Conservation (phyloP, 2,329 filamentous ascomycete species). For the Epichloe scottii region DNA sequence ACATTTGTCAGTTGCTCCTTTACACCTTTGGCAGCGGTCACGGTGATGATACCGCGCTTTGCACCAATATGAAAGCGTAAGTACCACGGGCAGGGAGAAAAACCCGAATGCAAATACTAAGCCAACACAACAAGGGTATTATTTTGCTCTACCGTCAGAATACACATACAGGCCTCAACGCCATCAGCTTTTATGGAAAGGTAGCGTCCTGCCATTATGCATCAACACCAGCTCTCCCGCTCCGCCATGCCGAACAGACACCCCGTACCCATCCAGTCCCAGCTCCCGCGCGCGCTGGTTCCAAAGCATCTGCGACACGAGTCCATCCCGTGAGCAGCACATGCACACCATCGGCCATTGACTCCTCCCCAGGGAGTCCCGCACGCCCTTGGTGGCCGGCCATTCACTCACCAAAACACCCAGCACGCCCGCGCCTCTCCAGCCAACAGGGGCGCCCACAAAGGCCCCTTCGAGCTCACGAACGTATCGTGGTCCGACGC, state of each 20-base stretch:
- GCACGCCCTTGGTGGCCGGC: conserved; percentile 65
- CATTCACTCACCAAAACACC: conserved; percentile 58
- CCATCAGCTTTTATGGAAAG: background rate
- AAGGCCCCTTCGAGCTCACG: conserved; percentile 76
- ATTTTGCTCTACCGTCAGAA: background rate
- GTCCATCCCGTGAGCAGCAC: conserved; percentile 45
- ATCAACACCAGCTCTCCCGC: conserved; percentile 32
- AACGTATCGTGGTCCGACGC: conserved; percentile 44
- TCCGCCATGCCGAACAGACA: conserved; percentile 31
- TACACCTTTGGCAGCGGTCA: no score
- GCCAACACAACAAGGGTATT: background rate
- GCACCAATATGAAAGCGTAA: no score
- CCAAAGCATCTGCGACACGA: conserved; percentile 58
- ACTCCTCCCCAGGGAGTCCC: conserved; percentile 57
- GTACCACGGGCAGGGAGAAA: background rate
- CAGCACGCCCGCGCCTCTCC: conserved; percentile 52
- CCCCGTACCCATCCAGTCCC: conserved; percentile 48
- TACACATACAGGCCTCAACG: background rate
- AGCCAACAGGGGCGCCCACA: conserved; percentile 58
- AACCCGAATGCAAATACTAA: background rate
- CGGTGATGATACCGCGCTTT: no score
- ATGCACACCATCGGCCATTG: conserved; percentile 61
- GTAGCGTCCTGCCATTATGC: conserved; percentile 32
- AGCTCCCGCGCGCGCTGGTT: conserved; percentile 50
- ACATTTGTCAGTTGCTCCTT: no score